Evolutionary conservation across 208 protist genomes (phyloP).

Genomic region (Tritrichomonas musculus): DNA sequence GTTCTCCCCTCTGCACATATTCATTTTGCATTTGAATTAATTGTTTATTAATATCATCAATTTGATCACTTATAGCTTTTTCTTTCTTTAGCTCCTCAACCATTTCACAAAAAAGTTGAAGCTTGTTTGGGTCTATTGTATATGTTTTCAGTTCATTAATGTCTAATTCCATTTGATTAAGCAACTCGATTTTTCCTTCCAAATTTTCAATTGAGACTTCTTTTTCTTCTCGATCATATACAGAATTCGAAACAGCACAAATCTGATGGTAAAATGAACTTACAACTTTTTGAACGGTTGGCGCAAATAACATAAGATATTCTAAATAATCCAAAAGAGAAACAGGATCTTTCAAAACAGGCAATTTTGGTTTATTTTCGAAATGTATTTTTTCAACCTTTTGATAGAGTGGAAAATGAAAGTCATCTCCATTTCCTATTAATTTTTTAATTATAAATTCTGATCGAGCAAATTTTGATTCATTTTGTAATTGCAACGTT

Average conservation of each 20-base stretch:
- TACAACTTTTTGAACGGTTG: background rate
- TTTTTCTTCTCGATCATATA: too few relatives aligned
- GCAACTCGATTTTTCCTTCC: too few relatives aligned
- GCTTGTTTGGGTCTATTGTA: too few relatives aligned
- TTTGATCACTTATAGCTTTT: too few relatives aligned
- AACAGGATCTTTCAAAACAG: background rate
- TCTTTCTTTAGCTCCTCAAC: too few relatives aligned
- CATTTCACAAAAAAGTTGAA: too few relatives aligned
- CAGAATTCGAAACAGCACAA: background rate
- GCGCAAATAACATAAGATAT: background rate
- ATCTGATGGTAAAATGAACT: background rate
- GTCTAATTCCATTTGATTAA: too few relatives aligned
- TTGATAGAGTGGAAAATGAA: background rate
- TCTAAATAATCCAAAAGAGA: conserved; percentile 6
- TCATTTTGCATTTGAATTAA: too few relatives aligned
- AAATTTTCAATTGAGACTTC: too few relatives aligned
- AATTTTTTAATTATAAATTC: background rate
- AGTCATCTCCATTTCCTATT: background rate
- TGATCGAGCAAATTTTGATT: background rate
- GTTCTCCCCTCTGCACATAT: too few relatives aligned
- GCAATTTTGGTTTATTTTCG: background rate
- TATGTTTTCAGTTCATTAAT: too few relatives aligned
- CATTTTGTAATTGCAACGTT: background rate
- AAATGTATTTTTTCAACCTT: background rate
- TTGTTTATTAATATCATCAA: too few relatives aligned